These are phyloP conservation scores for Pelargonium citronellum DNA, from an alignment of 441 rosid species.

Conservation along the genomic window DNA sequence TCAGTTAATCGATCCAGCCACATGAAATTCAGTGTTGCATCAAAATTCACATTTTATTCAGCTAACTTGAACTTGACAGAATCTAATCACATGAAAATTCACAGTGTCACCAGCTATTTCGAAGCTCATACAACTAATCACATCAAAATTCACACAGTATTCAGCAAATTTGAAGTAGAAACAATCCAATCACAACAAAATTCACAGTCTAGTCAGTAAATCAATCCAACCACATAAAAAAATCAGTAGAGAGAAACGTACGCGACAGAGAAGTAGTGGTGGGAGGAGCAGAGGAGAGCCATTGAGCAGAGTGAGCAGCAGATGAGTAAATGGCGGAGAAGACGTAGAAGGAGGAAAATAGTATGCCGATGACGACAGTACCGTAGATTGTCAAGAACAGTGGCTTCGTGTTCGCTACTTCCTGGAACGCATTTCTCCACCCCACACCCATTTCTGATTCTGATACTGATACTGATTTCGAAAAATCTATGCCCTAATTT, in stretches of 20 bases:
- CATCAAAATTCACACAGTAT: no score
- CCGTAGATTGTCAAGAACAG: slow-evolving; percentile 77
- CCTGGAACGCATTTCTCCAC: slow-evolving; percentile 74
- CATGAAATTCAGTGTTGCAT: no score
- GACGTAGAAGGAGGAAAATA: slow-evolving; percentile 74
- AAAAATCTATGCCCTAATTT: not conserved
- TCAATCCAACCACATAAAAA: not conserved
- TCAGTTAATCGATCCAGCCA: no score
- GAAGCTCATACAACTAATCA: no score
- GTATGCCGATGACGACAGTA: slow-evolving; percentile 64
- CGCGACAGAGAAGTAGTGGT: slow-evolving; percentile 47
- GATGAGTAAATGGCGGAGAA: slow-evolving; percentile 76
- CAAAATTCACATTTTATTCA: no score
- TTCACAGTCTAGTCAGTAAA: not conserved
- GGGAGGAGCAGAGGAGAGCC: slow-evolving; percentile 36
- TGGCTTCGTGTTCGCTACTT: slow-evolving; percentile 61
- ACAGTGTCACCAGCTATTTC: no score
- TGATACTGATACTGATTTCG: not conserved
- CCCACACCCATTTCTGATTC: slow-evolving; percentile 33
- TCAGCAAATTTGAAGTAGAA: no score
- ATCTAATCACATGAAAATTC: no score
- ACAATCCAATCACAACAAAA: no score
- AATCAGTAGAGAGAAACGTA: slow-evolving; percentile 16
- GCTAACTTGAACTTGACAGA: no score
- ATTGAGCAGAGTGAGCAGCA: slow-evolving; percentile 22